Conservation (phyloP, 2,329 filamentous ascomycete genomes). For the Aspergillus cejpii region DNA sequence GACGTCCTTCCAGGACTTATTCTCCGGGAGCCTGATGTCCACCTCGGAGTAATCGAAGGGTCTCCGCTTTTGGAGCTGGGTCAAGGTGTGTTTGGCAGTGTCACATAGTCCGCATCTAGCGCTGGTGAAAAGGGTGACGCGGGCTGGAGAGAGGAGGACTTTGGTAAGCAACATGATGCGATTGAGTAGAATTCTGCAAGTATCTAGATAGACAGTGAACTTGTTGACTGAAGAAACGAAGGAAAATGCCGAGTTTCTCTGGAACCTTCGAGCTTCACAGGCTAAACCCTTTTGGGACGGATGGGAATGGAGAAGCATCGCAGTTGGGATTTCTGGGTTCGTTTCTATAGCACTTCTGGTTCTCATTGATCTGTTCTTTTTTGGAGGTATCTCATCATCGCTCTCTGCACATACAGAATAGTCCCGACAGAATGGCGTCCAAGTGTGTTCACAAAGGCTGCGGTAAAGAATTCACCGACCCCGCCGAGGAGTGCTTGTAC, state of each 20-base stretch:
- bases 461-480: slow-evolving; percentile 76
- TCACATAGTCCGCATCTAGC: slow-evolving; percentile 55
- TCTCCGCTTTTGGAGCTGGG: slow-evolving; percentile 47
- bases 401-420: background rate
- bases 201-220: too few relatives aligned
- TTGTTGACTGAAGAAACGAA: background rate
- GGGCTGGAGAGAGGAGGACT: slow-evolving; percentile 28
- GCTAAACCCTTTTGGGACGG: slow-evolving; percentile 30
- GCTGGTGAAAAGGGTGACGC: slow-evolving; percentile 56
- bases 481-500: slow-evolving; percentile 78
- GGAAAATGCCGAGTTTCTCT: slow-evolving; percentile 15
- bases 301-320: background rate
- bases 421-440: slow-evolving; percentile 27
- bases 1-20: slow-evolving; percentile 52
- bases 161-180: slow-evolving; percentile 28
- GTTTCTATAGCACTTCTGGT: slow-evolving; percentile 4
- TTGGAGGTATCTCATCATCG: background rate
- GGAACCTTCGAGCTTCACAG: slow-evolving; percentile 38
- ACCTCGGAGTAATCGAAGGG: slow-evolving; percentile 53
- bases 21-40: slow-evolving; percentile 51
- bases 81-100: slow-evolving; percentile 53
- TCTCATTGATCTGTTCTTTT: slow-evolving; percentile 1
- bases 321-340: slow-evolving; percentile 8
- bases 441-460: slow-evolving; percentile 98
- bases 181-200: too few relatives aligned